Base-by-base conservation (phyloP, 169 alveolate species). In the Cryptosporidium andersoni region DNA sequence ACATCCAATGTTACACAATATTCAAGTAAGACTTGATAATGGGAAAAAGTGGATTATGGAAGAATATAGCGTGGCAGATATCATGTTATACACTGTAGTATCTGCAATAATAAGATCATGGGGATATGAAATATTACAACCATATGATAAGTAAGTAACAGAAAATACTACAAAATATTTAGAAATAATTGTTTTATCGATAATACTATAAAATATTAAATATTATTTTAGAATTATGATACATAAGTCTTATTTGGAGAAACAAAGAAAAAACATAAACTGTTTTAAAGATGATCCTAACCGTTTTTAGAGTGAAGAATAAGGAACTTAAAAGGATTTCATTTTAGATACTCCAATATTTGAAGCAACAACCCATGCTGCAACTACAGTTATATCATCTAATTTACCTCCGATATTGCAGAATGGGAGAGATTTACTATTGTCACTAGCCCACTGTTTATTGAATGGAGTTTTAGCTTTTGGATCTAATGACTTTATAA, bases 371-470 rank as follows among this genome's bases (percentile, higher is more conserved):
- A 90, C 93, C 93, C 93, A 90, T n/a, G 90, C 80, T 14, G 80
- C 93, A 39, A 90, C 81, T 39, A 90, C 93, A 3, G 92, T 90
- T 25, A 90, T 90, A 55, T 90, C 93, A 64, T 90, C 93, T 63
- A 90, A 56, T 34, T 90, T 90, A 4, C 93, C 93, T 34, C 93
- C 93, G 3, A 90, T 51, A 40, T 88, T 82, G 6, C 64, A 66
- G 37, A 74, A 82, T 60, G 92, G 60, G 4, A 37, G 43, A 14
- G 55, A 62, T 58, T 58, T 58, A 16, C 14, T 74, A n/a, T 40
- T 51, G 2, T 5, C 45, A 53, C 91, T 82, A 25, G 25, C 25
- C 25, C 25, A 25, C 42, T 88, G 91, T 34, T 43, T 81, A 53
- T 64, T 81, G 65, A 88, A 88, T 6, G 91, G 92, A 14, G 91